Evolutionary conservation across 1,284 basidiomycete genomes (phyloP).

Genomic region (Malassezia arunalokei): DNA sequence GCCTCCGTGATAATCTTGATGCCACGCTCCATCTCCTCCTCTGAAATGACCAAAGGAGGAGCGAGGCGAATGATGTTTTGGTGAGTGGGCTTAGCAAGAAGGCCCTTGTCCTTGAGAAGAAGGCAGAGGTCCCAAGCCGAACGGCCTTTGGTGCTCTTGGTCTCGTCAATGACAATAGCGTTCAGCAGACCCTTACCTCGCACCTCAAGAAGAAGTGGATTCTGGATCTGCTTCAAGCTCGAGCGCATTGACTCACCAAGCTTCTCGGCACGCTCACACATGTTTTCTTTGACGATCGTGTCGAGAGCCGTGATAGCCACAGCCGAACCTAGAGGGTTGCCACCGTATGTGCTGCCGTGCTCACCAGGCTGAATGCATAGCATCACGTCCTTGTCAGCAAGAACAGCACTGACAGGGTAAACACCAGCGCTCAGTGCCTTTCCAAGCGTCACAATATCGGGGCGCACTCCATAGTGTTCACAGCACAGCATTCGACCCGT

Average conservation of each 20-base stretch:
- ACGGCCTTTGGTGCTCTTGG: slow-evolving; percentile 60
- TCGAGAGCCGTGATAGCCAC: slow-evolving; percentile 81
- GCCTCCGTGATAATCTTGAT: slow-evolving; percentile 66
- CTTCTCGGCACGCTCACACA: slow-evolving; percentile 62
- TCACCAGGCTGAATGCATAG: slow-evolving; percentile 90
- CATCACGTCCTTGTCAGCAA: slow-evolving; percentile 82
- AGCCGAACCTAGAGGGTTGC: slow-evolving; percentile 88
- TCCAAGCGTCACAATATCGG: slow-evolving; percentile 84
- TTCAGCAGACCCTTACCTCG: slow-evolving; percentile 81
- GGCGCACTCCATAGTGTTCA: slow-evolving; percentile 67
- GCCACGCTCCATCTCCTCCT: slow-evolving; percentile 66
- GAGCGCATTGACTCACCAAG: slow-evolving; percentile 66
- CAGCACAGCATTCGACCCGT: slow-evolving; percentile 52
- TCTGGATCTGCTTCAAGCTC: slow-evolving; percentile 33
- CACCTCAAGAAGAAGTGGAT: slow-evolving; percentile 59
- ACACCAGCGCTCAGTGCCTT: slow-evolving; percentile 94
- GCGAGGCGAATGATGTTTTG: slow-evolving; percentile 92
- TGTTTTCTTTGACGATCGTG: slow-evolving; percentile 73
- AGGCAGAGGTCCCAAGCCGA: slow-evolving; percentile 93
- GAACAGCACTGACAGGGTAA: slow-evolving; percentile 88
- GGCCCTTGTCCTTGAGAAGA: slow-evolving; percentile 74
- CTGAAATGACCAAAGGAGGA: slow-evolving; percentile 81
- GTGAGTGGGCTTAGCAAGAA: slow-evolving; percentile 91
- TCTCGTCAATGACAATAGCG: slow-evolving; percentile 84
- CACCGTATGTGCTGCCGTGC: slow-evolving; percentile 72